phyloP scores from a whole-genome alignment of 805 yeast genomes.

The Lipomyces kockii region DNA sequence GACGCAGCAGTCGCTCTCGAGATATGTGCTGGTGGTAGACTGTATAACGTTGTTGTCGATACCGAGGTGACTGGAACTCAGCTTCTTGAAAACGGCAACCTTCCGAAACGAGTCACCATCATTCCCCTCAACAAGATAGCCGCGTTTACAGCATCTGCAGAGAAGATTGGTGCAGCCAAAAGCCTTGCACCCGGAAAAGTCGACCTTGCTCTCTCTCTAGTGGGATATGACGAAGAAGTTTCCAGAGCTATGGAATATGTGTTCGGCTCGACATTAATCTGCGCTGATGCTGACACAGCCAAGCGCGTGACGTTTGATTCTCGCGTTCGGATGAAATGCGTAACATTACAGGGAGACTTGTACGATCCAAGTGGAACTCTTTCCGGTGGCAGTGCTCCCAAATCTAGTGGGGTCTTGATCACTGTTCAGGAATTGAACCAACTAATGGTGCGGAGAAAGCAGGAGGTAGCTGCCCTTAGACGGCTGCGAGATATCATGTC shows the following conservation, averaged over 20 bases:
- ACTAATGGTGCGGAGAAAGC: slow-evolving; percentile 48
- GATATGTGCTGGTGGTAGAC: slow-evolving; percentile 89
- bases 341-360: slow-evolving; percentile 89
- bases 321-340: slow-evolving; percentile 74
- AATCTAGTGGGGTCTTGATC: slow-evolving; percentile 59
- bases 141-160: slow-evolving; percentile 59
- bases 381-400: slow-evolving; percentile 86
- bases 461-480: slow-evolving; percentile 52
- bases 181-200: slow-evolving; percentile 80
- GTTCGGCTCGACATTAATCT: slow-evolving; percentile 87
- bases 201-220: slow-evolving; percentile 82
- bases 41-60: slow-evolving; percentile 90
- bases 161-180: slow-evolving; percentile 67
- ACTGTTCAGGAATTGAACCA: slow-evolving; percentile 69
- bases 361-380: slow-evolving; percentile 96
- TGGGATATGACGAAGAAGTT: slow-evolving; percentile 74
- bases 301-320: slow-evolving; percentile 87
- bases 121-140: slow-evolving; percentile 88
- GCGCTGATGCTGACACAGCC: slow-evolving; percentile 87
- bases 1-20: slow-evolving; percentile 83
- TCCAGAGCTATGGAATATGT: slow-evolving; percentile 85
- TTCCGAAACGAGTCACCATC: slow-evolving; percentile 83
- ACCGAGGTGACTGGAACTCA: slow-evolving; percentile 83
- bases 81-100: slow-evolving; percentile 74
- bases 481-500: slow-evolving; percentile 43